Base-by-base conservation (phyloP, 2,329 filamentous ascomycete species). In the Hypoxylon sp. region DNA sequence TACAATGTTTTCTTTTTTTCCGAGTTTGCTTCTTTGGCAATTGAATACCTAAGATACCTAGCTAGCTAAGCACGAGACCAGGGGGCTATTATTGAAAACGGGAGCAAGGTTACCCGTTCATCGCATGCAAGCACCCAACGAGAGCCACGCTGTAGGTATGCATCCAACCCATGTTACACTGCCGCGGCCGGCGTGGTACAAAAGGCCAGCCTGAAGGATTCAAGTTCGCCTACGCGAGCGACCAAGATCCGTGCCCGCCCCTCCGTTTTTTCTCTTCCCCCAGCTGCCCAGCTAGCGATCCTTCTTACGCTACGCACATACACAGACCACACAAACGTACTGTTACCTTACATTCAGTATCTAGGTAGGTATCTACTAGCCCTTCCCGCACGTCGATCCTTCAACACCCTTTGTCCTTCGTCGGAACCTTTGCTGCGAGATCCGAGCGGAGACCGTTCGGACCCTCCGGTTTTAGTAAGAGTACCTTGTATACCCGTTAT, bases 361-460 rank as follows among this genome's bases (percentile, higher is more conserved):
- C n/a, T n/a, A n/a, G n/a, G n/a, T n/a, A n/a, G n/a, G n/a, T n/a
- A n/a, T n/a, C n/a, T n/a, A n/a, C n/a, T n/a, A n/a, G n/a, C 25
- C 25, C 6, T 29, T 27, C 23, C 45, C 45, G 25, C 45, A 23
- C n/a, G n/a, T 48, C 53, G 37, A 41, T 41, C 37, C 37, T 41
- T 41, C 16, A 19, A 41, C n/a, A 2, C 4, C 32, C 9, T 29
- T 23, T 34, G 48, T 37, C 48, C 47, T 34, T 52, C 50, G 32
- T 52, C 27, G 16, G 37, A n/a, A 14, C 25, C 25, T 39, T 46
- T 41, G 19, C 14, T 43, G 52, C 46, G 52, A 61, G 39, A 50
- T 59, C 61, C 43, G 55, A 64, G 50, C 61, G 61, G 55, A 55
- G 37, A 54, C 50, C 55, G 41, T 16, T 43, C n/a, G 47, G 41